Percentiles rank a stretch among this genome's conserved stretches.
These are phyloP conservation scores for Paramecium biaurelia DNA, from an alignment of 73 alveolate genomes.

Conservation along the genomic window DNA sequence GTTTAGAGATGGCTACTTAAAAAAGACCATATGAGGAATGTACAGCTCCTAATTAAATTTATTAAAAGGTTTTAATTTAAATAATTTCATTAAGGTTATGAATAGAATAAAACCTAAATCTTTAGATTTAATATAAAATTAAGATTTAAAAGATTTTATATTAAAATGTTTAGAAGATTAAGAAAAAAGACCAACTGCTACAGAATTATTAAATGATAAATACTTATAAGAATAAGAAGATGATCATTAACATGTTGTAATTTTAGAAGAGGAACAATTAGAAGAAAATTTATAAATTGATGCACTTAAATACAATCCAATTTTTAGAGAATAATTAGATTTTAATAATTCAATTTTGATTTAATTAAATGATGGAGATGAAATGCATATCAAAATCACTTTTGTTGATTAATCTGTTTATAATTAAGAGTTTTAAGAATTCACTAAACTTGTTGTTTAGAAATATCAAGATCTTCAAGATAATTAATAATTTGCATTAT, in stretches of 20 bases:
- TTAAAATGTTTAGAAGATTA: constrained; percentile 70
- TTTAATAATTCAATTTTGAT: constrained; percentile 1
- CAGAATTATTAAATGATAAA: constrained; percentile 51
- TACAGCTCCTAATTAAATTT: constrained; percentile 68
- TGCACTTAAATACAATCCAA: neutral
- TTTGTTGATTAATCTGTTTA: neutral
- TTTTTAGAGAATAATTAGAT: constrained; percentile 9
- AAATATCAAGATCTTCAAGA: neutral
- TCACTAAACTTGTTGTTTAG: neutral
- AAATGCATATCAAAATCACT: neutral
- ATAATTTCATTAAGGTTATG: constrained; percentile 49
- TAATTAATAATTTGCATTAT: neutral
- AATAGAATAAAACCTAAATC: constrained; percentile 70
- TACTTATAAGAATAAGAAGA: constrained; percentile 58
- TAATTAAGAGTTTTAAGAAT: neutral
- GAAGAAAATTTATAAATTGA: neutral
- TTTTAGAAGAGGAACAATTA: neutral
- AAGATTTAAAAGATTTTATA: constrained; percentile 80
- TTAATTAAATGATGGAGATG: neutral
- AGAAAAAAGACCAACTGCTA: constrained; percentile 59
- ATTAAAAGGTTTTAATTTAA: constrained; percentile 66
- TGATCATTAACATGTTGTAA: constrained; percentile 47
- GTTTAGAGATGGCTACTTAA: constrained; percentile 86
- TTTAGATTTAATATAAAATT: constrained; percentile 72
- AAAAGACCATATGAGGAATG: constrained; percentile 88